These are phyloP conservation scores for Bacidia gigantensis DNA, from an alignment of 495 filamentous ascomycete genomes.

Conservation along the genomic window DNA sequence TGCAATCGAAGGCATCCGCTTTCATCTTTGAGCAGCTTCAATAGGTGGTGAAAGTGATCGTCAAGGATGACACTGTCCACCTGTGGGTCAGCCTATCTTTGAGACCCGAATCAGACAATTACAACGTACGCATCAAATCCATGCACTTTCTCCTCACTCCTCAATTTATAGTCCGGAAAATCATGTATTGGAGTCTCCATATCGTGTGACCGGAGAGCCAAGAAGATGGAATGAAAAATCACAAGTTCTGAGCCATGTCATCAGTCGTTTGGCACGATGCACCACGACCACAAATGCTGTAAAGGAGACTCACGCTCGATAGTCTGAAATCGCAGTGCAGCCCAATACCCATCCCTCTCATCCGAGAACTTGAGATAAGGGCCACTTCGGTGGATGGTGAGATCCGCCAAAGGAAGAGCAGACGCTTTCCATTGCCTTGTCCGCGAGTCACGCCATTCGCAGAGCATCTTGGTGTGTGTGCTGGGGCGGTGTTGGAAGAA, in stretches of 20 bases:
- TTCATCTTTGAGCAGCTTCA: conserved; percentile 58
- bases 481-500: conserved; percentile 43
- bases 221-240: conserved; percentile 63
- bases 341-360: conserved; percentile 23
- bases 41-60: conserved; percentile 49
- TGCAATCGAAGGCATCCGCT: conserved; percentile 46
- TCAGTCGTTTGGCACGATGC: neutral
- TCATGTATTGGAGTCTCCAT: conserved; percentile 33
- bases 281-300: neutral
- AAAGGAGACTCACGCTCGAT: neutral
- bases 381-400: conserved; percentile 34
- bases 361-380: conserved; percentile 43
- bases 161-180: conserved; percentile 47
- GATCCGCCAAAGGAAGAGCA: conserved; percentile 33
- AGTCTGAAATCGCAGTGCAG: neutral
- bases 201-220: conserved; percentile 62
- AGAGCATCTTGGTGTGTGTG: conserved; percentile 43
- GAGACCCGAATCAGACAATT: conserved; percentile 11
- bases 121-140: conserved; percentile 42
- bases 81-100: neutral
- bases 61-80: conserved; percentile 50
- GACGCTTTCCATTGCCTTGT: conserved; percentile 30
- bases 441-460: conserved; percentile 30
- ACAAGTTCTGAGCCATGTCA: conserved; percentile 42
- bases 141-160: conserved; percentile 50